Evolutionary conservation across 2,329 filamentous ascomycete species (phyloP).

Genomic region (Tolypocladium sp.): DNA sequence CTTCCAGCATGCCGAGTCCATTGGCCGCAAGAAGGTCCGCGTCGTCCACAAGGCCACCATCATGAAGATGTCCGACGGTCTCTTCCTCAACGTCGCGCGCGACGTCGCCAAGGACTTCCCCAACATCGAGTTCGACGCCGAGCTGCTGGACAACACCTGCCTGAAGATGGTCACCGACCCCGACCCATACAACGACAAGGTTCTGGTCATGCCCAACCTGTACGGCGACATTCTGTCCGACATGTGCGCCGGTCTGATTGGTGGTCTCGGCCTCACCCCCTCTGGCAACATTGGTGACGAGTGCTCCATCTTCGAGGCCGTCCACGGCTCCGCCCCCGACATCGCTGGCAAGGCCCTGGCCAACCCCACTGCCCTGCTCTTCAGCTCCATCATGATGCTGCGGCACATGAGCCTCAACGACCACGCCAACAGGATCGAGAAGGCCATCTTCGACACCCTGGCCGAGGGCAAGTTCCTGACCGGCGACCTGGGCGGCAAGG

Average conservation of each 20-base stretch:
- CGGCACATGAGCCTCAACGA: constrained; percentile 90
- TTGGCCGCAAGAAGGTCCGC: constrained; percentile 93
- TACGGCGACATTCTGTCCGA: constrained; percentile 99
- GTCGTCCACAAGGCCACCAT: constrained; percentile 99
- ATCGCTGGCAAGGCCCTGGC: constrained; percentile 93
- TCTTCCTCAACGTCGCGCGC: constrained; percentile 83
- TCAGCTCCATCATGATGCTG: constrained; percentile 99
- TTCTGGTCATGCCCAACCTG: constrained; percentile 95
- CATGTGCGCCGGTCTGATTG: constrained; percentile 98
- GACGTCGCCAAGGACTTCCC: constrained; percentile 94
- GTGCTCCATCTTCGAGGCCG: constrained; percentile 99
- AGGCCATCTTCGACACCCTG: constrained; percentile 88
- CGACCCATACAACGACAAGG: constrained; percentile 96
- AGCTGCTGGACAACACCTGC: constrained; percentile 98
- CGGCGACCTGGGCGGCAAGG: constrained; percentile 89
- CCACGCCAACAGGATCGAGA: constrained; percentile 82
- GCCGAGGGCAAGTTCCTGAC: constrained; percentile 95
- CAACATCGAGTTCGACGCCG: constrained; percentile 89
- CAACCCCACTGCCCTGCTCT: constrained; percentile 92
- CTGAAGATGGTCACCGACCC: constrained; percentile 98
- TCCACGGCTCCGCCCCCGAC: constrained; percentile 94
- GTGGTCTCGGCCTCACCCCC: constrained; percentile 91
- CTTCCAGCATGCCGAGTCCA: constrained; percentile 92
- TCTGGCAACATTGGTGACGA: constrained; percentile 98
- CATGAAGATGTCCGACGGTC: constrained; percentile 99